Evolutionary conservation across 1,284 basidiomycete species (phyloP).

Genomic region (Irpex sp.): DNA sequence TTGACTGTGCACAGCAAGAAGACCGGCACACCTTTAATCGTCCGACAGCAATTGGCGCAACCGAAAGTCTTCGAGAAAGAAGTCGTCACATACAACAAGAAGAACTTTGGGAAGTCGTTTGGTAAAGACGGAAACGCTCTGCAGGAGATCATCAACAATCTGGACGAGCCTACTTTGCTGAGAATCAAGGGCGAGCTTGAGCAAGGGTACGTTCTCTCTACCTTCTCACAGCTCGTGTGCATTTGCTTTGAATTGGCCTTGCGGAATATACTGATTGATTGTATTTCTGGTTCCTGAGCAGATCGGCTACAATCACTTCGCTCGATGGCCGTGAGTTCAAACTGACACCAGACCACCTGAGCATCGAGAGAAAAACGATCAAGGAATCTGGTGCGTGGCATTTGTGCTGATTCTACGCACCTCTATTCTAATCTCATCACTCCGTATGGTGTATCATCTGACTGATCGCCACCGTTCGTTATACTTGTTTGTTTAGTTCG

Average conservation of each 20-base stretch:
- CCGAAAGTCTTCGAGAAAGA: constrained; percentile 74
- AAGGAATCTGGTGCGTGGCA: constrained; percentile 78
- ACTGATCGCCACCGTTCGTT: constrained; percentile 11
- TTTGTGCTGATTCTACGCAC: neutral
- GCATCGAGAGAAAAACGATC: constrained; percentile 82
- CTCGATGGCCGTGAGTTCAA: constrained; percentile 70
- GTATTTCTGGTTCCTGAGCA: constrained; percentile 22
- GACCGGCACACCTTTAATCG: constrained; percentile 75
- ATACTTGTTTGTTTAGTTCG: constrained; percentile 57
- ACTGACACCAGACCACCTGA: constrained; percentile 74
- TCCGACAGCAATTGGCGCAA: constrained; percentile 83
- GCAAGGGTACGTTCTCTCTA: constrained; percentile 54
- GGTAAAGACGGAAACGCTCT: constrained; percentile 80
- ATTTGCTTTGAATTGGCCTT: neutral
- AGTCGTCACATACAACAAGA: constrained; percentile 83
- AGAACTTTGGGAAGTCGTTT: constrained; percentile 86
- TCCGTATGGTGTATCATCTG: constrained; percentile 23
- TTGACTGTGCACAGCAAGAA: constrained; percentile 51
- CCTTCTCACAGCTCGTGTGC: neutral
- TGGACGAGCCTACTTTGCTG: constrained; percentile 69
- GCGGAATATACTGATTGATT: constrained; percentile 1
- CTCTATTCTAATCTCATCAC: neutral
- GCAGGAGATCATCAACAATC: constrained; percentile 63
- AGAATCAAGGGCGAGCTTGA: constrained; percentile 74
- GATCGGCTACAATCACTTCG: constrained; percentile 43